These are phyloP conservation scores for Ustilago trichophora DNA, from an alignment of 1,284 basidiomycete genomes.

Conservation along the genomic window DNA sequence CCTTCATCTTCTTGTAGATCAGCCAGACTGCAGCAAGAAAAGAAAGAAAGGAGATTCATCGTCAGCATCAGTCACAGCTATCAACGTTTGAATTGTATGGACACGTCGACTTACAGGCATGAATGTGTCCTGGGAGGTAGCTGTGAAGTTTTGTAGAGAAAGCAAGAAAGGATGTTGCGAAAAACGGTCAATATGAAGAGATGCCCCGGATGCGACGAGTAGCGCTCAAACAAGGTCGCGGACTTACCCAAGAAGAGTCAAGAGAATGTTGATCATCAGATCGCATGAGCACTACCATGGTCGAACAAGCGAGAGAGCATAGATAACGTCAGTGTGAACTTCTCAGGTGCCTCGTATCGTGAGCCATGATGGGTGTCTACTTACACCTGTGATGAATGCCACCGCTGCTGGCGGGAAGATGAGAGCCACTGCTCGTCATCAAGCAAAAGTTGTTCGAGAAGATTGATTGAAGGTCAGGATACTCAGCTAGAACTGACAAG, in stretches of 20 bases:
- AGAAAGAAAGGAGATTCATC: neutral
- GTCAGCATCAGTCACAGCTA: no score
- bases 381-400: slow-evolving; percentile 75
- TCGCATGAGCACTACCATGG: slow-evolving; percentile 68
- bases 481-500: neutral
- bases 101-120: slow-evolving; percentile 30
- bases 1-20: slow-evolving; percentile 54
- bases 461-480: no score
- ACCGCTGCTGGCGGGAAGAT: slow-evolving; percentile 72
- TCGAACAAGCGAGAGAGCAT: neutral
- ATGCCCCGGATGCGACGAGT: no score
- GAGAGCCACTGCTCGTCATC: slow-evolving; percentile 72
- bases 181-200: no score
- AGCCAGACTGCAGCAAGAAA: slow-evolving; percentile 33
- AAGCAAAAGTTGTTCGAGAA: neutral
- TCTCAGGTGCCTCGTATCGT: neutral
- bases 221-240: no score
- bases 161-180: no score
- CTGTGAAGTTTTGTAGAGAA: no score
- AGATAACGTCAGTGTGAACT: neutral
- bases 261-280: slow-evolving; percentile 79
- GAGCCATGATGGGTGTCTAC: neutral
- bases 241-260: slow-evolving; percentile 74
- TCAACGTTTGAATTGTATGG: no score
- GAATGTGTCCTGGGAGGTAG: slow-evolving; percentile 39